Evolutionary conservation across 306 rosid species (phyloP), one percentile per base, ranked within the genome.

Genomic region (Coriaria nepalensis): DNA sequence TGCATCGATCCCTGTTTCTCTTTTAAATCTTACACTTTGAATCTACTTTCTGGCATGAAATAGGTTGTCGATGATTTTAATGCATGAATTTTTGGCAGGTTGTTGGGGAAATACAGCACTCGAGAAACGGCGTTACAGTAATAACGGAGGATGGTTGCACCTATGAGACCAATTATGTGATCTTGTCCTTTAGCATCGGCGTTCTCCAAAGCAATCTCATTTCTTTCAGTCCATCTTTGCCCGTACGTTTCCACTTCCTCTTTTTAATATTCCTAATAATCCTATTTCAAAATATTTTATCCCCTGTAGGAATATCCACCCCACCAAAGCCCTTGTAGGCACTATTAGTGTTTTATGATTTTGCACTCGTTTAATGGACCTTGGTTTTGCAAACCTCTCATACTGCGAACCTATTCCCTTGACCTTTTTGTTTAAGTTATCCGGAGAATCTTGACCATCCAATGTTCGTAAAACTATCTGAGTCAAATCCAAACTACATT

Each of bases 191-290:
- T 59, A 90, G 98, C 55, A 79, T 90, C 53, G 98, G 98, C 14
- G 98, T 90, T 53, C 98, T 90, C 60, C 83, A 90, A 75, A 90
- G 94, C 67, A 63, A 85, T 55, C 92, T 90, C 60, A 73, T 90
- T 64, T 68, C 85, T 56, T 81, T 90, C 76, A 51, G 49, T 69
- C 98, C 98, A 11, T 70, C 85, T 60, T 77, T 90, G 40, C 98
- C 98, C 14, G 98, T 90, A 68, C 70, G 93, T 79, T 59, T 63
- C 49, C 8, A 39, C 53, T 34, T 2, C 37, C 52, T 33, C 7
- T 53, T 5, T 29, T 56, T 20, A 20, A 20, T 42, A 44, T 55
- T 60, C 38, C 11, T 14, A 14, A 33, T 14, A 20, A 1, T 20
- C 29, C 29, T 52, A 9, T 49, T 54, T 4, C 43, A 13, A 33